Evolutionary conservation across 805 yeast species (phyloP).

Genomic region (Metschnikowia amazonensis): DNA sequence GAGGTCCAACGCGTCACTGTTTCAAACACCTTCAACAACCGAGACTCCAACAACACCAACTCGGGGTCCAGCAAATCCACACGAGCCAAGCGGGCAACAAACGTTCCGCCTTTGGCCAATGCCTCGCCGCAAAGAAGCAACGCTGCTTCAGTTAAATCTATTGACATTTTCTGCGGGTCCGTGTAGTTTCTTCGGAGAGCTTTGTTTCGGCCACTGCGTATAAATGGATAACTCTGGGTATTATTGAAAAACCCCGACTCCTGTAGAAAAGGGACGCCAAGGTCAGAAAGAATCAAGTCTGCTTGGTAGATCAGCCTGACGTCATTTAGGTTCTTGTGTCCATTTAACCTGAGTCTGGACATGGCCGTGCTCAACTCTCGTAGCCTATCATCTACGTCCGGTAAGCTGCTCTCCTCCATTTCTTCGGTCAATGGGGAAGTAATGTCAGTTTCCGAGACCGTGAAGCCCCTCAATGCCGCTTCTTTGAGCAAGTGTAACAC

Average conservation of each 20-base stretch:
- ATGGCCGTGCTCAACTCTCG: constrained; percentile 13
- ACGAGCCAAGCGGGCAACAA: constrained; percentile 28
- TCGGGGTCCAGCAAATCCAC: constrained; percentile 30
- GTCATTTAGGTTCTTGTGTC: neutral
- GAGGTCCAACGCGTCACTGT: constrained; percentile 22
- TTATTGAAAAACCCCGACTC: constrained; percentile 35
- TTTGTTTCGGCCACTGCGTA: constrained; percentile 25
- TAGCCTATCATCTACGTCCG: constrained; percentile 21
- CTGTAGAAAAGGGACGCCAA: constrained; percentile 33
- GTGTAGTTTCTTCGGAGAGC: constrained; percentile 25
- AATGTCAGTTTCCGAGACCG: constrained; percentile 3
- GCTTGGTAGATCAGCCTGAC: constrained; percentile 23
- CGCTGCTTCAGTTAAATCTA: constrained; percentile 42
- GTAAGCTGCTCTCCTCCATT: constrained; percentile 18
- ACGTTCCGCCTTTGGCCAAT: constrained; percentile 28
- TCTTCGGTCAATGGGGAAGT: constrained; percentile 30
- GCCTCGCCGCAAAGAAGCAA: constrained; percentile 28
- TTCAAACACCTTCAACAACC: constrained; percentile 27
- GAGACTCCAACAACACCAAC: constrained; percentile 21
- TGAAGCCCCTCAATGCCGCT: constrained; percentile 6
- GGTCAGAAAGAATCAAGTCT: constrained; percentile 36
- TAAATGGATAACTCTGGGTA: constrained; percentile 34
- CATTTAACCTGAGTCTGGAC: neutral
- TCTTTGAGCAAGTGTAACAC: constrained; percentile 13
- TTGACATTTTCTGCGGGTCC: constrained; percentile 26